phyloP scores from a whole-genome alignment of 2,329 filamentous ascomycete genomes.

The Penicillium sp. region DNA sequence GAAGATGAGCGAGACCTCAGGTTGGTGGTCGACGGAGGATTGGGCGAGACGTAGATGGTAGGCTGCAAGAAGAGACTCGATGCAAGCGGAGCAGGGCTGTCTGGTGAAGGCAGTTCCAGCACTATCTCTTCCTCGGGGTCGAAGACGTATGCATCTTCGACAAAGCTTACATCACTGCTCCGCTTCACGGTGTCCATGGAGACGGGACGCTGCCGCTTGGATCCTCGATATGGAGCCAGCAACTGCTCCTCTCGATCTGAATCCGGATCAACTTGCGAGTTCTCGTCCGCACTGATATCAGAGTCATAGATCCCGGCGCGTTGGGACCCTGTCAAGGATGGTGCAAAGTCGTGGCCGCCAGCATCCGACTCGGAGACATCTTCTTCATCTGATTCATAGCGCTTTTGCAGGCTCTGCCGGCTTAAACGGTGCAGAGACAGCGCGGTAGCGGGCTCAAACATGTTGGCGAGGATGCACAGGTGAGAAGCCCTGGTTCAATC shows the following conservation, averaged over 20 bases:
- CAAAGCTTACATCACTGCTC: slow-evolving; percentile 33
- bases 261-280: slow-evolving; percentile 26
- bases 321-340: slow-evolving; percentile 34
- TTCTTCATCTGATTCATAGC: slow-evolving; percentile 44
- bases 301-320: slow-evolving; percentile 30
- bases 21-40: slow-evolving; percentile 19
- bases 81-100: slow-evolving; percentile 27
- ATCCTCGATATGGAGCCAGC: slow-evolving; percentile 22
- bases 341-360: slow-evolving; percentile 33
- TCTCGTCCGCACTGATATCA: slow-evolving; percentile 34
- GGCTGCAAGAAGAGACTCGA: slow-evolving; percentile 34
- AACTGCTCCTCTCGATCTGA: slow-evolving; percentile 25
- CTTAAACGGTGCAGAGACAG: slow-evolving; percentile 35
- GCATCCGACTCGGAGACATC: slow-evolving; percentile 41
- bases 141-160: slow-evolving; percentile 33
- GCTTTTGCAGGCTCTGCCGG: slow-evolving; percentile 32
- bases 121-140: slow-evolving; percentile 36
- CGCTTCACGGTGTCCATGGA: slow-evolving; percentile 40
- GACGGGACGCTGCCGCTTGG: slow-evolving; percentile 33
- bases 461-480: slow-evolving; percentile 13
- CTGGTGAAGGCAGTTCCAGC: slow-evolving; percentile 35
- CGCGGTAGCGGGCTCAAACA: slow-evolving; percentile 31
- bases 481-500: background rate
- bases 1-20: slow-evolving; percentile 29
- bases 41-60: slow-evolving; percentile 31